Evolutionary conservation across 257 asterid genomes (phyloP), one percentile per base, ranked within the genome.

Genomic region (Verbascum thapsus): DNA sequence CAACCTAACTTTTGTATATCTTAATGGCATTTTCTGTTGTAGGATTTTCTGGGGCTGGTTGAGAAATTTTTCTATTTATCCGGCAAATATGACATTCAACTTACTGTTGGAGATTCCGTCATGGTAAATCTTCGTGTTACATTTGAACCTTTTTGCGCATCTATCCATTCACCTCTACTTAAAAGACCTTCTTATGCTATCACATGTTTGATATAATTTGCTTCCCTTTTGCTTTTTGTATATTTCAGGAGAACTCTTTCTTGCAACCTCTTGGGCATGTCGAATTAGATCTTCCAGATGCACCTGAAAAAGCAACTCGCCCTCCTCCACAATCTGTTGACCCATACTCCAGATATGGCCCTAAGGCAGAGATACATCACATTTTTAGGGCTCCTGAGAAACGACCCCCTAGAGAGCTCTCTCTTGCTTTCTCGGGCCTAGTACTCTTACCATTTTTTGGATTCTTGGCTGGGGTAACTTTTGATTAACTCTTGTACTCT

Each of bases 21-120:
- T 41, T 71, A 45, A 66, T 69, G 30, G 61, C 38, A 39, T 45
- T 61, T 53, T 68, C 63, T 76, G 72, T 80, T 83, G 85, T 76
- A 94, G 99, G 98, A 90, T 81, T 94, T 94, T 76, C 85, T 94
- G 74, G 95, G 99, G 69, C 84, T 94, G 66, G 99, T 94, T 64
- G 99, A 90, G 70, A 88, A 87, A 72, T 81, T 94, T 51, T 87
- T 72, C 74, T 94, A 94, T 81, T 74, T 90, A 64, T 90, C 99
- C 4, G 99, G 96, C 61, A 81, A 53, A 67, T 90, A 90, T 67
- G 94, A 90, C 65, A 80, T 94, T 79, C 85, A 87, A 65, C 96
- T 94, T 52, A 81, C 96, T 59, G 81, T 94, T 49, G 99, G 99
- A 40, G 99, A 94, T 80, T 64, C 81, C 13, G 85, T 75, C 74